Evolutionary conservation across 2,329 filamentous ascomycete species (phyloP).

Genomic region (Capronia epimyces): DNA sequence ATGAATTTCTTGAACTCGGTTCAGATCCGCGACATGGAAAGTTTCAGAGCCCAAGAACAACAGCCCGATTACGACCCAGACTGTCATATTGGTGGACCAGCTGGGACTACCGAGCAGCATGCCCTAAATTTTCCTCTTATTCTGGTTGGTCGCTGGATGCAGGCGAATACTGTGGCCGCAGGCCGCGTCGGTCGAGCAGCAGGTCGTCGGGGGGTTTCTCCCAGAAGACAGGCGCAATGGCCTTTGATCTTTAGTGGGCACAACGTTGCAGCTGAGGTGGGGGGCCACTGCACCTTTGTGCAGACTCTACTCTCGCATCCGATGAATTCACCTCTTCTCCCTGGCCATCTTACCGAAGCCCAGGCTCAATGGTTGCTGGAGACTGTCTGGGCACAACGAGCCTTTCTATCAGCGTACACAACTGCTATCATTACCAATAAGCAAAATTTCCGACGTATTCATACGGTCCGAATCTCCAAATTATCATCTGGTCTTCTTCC

Average conservation of each 20-base stretch:
- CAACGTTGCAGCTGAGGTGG: slow-evolving; percentile 32
- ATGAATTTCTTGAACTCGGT: slow-evolving; percentile 12
- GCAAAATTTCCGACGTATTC: slow-evolving; percentile 49
- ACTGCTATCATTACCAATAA: slow-evolving; percentile 60
- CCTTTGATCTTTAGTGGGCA: slow-evolving; percentile 28
- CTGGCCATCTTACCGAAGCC: slow-evolving; percentile 52
- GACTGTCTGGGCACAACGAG: slow-evolving; percentile 62
- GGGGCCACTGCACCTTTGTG: slow-evolving; percentile 18
- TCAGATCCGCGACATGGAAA: slow-evolving; percentile 21
- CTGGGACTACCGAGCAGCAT: background rate
- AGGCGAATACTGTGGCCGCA: background rate
- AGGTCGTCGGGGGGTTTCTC: background rate
- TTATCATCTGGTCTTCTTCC: slow-evolving; percentile 58
- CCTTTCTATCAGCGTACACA: slow-evolving; percentile 63
- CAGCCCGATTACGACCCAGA: slow-evolving; percentile 18
- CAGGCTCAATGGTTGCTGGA: slow-evolving; percentile 66
- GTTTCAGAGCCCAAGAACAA: slow-evolving; percentile 15
- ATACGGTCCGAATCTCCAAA: slow-evolving; percentile 58
- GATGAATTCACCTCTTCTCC: slow-evolving; percentile 42
- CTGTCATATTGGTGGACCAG: slow-evolving; percentile 15
- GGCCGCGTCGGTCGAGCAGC: background rate
- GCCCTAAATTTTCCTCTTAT: background rate
- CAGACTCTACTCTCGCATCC: slow-evolving; percentile 26
- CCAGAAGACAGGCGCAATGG: slow-evolving; percentile 20
- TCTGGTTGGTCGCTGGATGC: background rate